Conservation (phyloP, 2,329 filamentous ascomycete genomes). For the Aspergillus texensis region DNA sequence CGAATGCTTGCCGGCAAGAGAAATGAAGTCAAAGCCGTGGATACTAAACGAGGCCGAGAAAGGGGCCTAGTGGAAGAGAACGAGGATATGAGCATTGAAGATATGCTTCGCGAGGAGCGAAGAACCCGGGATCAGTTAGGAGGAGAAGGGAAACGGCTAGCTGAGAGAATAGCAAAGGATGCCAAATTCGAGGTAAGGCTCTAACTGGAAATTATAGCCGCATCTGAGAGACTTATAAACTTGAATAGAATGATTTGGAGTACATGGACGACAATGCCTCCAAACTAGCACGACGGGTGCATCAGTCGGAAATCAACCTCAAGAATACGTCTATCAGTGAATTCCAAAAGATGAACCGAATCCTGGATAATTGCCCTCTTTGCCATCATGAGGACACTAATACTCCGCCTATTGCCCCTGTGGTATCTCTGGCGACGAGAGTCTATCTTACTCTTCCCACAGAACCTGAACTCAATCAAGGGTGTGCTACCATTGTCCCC, state of each 20-base stretch:
- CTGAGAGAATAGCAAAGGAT: constrained; percentile 93
- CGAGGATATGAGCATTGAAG: constrained; percentile 92
- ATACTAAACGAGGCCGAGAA: constrained; percentile 80
- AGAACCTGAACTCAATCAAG: constrained; percentile 81
- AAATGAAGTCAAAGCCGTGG: constrained; percentile 75
- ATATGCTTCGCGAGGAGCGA: constrained; percentile 95
- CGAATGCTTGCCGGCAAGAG: constrained; percentile 78
- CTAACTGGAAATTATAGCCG: constrained; percentile 5
- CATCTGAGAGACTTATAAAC: constrained; percentile 16
- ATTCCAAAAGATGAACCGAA: constrained; percentile 84
- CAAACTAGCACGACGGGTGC: constrained; percentile 82
- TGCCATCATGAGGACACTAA: constrained; percentile 88
- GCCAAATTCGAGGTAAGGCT: constrained; percentile 72
- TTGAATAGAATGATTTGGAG: constrained; percentile 72
- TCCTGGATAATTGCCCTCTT: constrained; percentile 83
- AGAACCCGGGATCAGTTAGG: constrained; percentile 76
- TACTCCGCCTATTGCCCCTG: constrained; percentile 76
- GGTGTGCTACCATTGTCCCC: constrained; percentile 85
- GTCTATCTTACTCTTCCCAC: constrained; percentile 88
- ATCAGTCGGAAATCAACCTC: constrained; percentile 84
- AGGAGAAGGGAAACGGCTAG: constrained; percentile 79
- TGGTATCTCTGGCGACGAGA: constrained; percentile 82
- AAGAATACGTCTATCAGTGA: constrained; percentile 85
- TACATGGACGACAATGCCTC: constrained; percentile 97
- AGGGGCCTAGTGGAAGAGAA: constrained; percentile 86